Evolutionary conservation across 352 stramenopile genomes (phyloP).

Genomic region (Pythium utonaiense): DNA sequence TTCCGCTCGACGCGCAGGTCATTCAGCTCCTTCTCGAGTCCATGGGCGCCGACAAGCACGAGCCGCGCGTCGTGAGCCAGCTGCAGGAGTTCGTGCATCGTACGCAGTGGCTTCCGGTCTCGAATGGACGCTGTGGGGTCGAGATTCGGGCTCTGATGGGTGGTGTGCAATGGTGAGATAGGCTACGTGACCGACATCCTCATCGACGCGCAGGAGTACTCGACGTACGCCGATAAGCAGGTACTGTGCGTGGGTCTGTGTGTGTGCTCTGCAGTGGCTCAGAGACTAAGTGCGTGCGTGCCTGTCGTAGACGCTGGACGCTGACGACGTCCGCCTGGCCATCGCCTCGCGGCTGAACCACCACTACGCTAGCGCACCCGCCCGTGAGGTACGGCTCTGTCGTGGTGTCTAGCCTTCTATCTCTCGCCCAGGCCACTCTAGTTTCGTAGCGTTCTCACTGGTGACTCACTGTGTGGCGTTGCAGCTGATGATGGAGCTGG

Average conservation of each 20-base stretch:
- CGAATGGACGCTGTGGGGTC: too few species aligned
- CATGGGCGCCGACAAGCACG: conserved; percentile 78
- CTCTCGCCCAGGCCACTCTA: too few species aligned
- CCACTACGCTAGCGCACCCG: conserved; percentile 69
- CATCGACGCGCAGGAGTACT: conserved; percentile 83
- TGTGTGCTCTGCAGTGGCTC: too few species aligned
- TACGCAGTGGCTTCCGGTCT: conserved; percentile 31
- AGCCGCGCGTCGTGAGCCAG: conserved; percentile 76
- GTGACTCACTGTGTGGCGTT: background rate
- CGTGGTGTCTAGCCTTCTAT: too few species aligned
- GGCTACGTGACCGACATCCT: conserved; percentile 81
- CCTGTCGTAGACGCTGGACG: conserved; percentile 49
- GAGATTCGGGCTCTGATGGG: too few species aligned
- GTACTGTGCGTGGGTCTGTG: conserved; percentile 20
- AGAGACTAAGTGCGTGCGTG: too few species aligned
- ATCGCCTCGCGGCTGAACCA: conserved; percentile 76
- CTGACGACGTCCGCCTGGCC: conserved; percentile 74
- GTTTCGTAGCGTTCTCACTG: too few species aligned
- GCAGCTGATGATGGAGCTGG: conserved; percentile 86
- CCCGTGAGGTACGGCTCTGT: conserved; percentile 67
- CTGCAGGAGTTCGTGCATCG: conserved; percentile 84
- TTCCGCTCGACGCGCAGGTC: conserved; percentile 59
- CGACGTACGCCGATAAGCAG: conserved; percentile 70
- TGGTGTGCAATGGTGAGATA: conserved; percentile 20
- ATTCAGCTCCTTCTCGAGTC: conserved; percentile 64